Conservation (phyloP, 2,329 filamentous ascomycete species). For the Botrytis pseudocinerea region DNA sequence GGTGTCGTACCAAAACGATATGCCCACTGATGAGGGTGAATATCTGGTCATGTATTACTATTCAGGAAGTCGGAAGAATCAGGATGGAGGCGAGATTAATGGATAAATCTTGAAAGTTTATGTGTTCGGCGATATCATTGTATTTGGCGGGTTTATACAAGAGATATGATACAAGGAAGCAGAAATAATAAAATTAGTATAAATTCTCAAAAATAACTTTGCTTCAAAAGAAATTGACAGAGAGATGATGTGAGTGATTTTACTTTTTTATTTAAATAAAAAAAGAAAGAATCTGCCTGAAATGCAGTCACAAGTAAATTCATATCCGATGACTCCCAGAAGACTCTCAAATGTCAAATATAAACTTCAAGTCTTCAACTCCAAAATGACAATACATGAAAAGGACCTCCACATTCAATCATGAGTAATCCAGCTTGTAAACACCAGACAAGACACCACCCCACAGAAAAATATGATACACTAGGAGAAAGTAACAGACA, state of each 20-base stretch:
- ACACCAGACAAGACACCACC: not conserved
- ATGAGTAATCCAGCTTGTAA: not conserved
- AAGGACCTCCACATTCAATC: not conserved
- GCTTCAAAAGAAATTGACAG: not conserved
- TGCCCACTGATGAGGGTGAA: not conserved
- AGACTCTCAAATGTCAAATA: not conserved
- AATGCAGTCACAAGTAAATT: not conserved
- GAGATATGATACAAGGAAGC: not conserved
- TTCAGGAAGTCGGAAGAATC: not conserved
- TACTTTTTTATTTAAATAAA: not conserved
- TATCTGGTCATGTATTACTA: not conserved
- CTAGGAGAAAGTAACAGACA: constrained; percentile 15
- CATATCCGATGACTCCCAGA: not conserved
- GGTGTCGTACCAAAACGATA: not conserved
- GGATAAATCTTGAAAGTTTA: not conserved
- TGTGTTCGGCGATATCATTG: not conserved
- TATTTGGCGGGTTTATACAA: not conserved
- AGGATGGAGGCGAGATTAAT: not conserved
- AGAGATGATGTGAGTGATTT: not conserved
- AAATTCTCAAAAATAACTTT: not conserved
- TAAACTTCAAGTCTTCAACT: not conserved
- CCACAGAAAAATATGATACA: not conserved
- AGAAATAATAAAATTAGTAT: too few species aligned
- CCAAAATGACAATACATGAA: constrained; percentile 1
- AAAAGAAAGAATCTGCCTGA: not conserved